A percentile compares a stretch with the other conserved stretches of the same genome.
phyloP scores from a whole-genome alignment of 257 asterid genomes.

The Capsicum baccatum region DNA sequence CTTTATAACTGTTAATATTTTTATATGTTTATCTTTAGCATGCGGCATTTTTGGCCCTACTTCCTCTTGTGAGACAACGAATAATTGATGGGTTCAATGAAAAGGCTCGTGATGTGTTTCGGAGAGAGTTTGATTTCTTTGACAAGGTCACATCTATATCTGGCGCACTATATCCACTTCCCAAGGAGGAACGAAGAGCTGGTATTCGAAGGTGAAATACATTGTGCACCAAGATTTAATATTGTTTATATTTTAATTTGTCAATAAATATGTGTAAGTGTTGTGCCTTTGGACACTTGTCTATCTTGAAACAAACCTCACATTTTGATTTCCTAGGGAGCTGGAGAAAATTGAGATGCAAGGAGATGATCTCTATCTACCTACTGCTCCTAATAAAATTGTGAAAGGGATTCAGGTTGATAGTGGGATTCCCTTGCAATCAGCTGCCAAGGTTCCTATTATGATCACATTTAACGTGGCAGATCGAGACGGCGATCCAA shows the following conservation, averaged over 20 bases:
- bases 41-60: slow-evolving; percentile 68
- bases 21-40: slow-evolving; percentile 55
- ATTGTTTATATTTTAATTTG: slow-evolving; percentile 15
- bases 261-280: neutral
- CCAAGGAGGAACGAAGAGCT: slow-evolving; percentile 95
- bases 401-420: slow-evolving; percentile 90
- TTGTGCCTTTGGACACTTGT: neutral
- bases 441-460: slow-evolving; percentile 99
- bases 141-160: slow-evolving; percentile 99
- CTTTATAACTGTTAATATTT: slow-evolving; percentile 13
- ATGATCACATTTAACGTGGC: slow-evolving; percentile 97
- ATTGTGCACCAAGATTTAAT: slow-evolving; percentile 32
- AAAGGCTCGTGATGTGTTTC: slow-evolving; percentile 74
- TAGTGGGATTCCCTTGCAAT: slow-evolving; percentile 97
- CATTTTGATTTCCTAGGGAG: slow-evolving; percentile 59
- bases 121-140: slow-evolving; percentile 94
- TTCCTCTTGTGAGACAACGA: slow-evolving; percentile 83
- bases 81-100: slow-evolving; percentile 83
- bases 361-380: slow-evolving; percentile 95
- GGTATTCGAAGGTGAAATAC: slow-evolving; percentile 81
- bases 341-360: slow-evolving; percentile 86
- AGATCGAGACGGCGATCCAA: slow-evolving; percentile 79
- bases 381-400: slow-evolving; percentile 90
- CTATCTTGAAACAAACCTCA: neutral
- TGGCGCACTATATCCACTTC: slow-evolving; percentile 89